phyloP scores from a whole-genome alignment of 2,329 filamentous ascomycete species.

The Teratosphaeriaceae sp. region DNA sequence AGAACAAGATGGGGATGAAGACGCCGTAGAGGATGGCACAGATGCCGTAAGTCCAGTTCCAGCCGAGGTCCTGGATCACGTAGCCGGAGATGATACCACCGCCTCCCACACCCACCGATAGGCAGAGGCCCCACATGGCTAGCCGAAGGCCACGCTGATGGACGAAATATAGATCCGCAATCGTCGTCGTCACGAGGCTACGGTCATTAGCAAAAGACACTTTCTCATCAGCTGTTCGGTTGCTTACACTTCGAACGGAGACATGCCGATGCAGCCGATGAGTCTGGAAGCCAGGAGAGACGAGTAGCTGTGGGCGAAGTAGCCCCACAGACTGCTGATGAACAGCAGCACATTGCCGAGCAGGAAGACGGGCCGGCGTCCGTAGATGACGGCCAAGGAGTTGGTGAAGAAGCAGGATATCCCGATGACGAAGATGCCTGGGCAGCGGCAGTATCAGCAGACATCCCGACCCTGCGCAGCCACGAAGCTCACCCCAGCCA shows the following conservation, averaged over 20 bases:
- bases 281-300: slow-evolving; percentile 6
- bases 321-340: slow-evolving; percentile 8
- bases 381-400: slow-evolving; percentile 4
- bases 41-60: slow-evolving; percentile 9
- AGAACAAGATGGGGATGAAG: slow-evolving; percentile 8
- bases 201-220: neutral
- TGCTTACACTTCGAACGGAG: slow-evolving; percentile 7
- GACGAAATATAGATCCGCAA: slow-evolving; percentile 8
- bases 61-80: slow-evolving; percentile 8
- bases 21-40: slow-evolving; percentile 8
- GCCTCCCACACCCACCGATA: slow-evolving; percentile 7
- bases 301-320: slow-evolving; percentile 6
- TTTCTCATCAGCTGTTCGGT: too few relatives aligned
- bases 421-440: slow-evolving; percentile 7
- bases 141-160: slow-evolving; percentile 8
- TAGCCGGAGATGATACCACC: slow-evolving; percentile 7
- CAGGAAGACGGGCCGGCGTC: slow-evolving; percentile 5
- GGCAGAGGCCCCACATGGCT: slow-evolving; percentile 8
- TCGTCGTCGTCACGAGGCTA: slow-evolving; percentile 7
- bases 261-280: slow-evolving; percentile 9
- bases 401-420: slow-evolving; percentile 9
- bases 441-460: neutral
- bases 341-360: slow-evolving; percentile 7
- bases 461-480: neutral
- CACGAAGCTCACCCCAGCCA: neutral